Percentiles rank a stretch among this genome's conserved stretches.
Conservation (phyloP, 1,284 basidiomycete species). For the Inonotus obliquus region DNA sequence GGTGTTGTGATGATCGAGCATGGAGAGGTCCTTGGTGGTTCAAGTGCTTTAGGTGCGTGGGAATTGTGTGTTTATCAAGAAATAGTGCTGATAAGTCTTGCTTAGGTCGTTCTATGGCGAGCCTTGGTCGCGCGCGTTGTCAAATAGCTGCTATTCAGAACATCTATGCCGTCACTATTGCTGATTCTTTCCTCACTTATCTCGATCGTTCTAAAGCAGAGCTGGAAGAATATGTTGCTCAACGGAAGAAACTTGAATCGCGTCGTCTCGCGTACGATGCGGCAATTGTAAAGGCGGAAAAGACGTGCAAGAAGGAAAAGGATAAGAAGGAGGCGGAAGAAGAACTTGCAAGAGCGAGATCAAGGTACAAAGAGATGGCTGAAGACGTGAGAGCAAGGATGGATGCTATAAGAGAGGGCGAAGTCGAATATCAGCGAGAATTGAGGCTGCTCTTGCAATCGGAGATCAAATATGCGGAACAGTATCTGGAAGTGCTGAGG, state of each 20-base stretch:
- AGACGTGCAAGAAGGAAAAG: slow-evolving; percentile 61
- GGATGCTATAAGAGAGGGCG: slow-evolving; percentile 72
- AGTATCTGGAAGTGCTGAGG: slow-evolving; percentile 64
- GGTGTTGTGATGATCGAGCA: slow-evolving; percentile 84
- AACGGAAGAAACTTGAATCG: slow-evolving; percentile 71
- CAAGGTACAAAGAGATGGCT: slow-evolving; percentile 76
- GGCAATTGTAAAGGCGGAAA: slow-evolving; percentile 61
- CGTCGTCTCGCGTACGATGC: slow-evolving; percentile 49
- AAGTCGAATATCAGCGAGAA: slow-evolving; percentile 63
- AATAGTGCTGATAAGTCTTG: slow-evolving; percentile 9
- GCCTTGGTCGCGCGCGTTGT: slow-evolving; percentile 76
- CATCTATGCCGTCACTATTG: slow-evolving; percentile 64
- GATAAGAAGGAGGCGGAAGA: slow-evolving; percentile 71
- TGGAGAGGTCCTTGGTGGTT: slow-evolving; percentile 74
- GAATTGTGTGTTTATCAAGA: not conserved
- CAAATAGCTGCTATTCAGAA: slow-evolving; percentile 79
- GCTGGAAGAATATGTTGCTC: slow-evolving; percentile 65
- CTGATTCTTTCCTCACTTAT: slow-evolving; percentile 65
- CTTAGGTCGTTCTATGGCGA: slow-evolving; percentile 62
- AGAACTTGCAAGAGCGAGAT: slow-evolving; percentile 62
- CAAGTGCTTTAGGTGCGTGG: slow-evolving; percentile 62
- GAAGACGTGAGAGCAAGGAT: slow-evolving; percentile 77
- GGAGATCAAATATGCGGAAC: slow-evolving; percentile 68
- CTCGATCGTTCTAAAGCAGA: slow-evolving; percentile 58
- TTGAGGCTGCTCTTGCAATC: slow-evolving; percentile 65